Conservation (phyloP, 1,139 yeast genomes). For the Taphrina deformans region DNA sequence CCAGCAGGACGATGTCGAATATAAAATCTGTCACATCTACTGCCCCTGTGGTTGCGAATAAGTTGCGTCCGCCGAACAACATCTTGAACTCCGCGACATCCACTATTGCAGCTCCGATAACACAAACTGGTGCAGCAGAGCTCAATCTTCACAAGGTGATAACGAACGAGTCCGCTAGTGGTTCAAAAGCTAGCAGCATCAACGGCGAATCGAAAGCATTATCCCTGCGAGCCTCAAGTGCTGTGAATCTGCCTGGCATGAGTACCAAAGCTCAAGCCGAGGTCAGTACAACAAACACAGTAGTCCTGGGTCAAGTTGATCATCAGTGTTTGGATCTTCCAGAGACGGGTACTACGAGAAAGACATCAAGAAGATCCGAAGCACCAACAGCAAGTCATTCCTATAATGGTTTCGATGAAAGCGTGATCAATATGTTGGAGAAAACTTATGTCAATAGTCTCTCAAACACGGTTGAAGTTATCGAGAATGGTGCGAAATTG, state of each 20-base stretch:
- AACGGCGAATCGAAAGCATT: background rate
- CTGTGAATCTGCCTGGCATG: conserved; percentile 22
- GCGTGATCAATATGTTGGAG: conserved; percentile 58
- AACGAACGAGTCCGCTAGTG: background rate
- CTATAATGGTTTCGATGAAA: conserved; percentile 67
- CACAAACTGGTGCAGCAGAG: no score
- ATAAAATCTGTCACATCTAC: background rate
- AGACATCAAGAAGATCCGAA: background rate
- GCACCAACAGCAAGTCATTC: conserved; percentile 44
- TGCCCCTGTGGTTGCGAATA: background rate
- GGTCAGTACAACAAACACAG: conserved; percentile 17
- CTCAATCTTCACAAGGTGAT: background rate
- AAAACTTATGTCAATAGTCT: conserved; percentile 59
- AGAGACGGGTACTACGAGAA: background rate
- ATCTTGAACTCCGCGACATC: background rate
- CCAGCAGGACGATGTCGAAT: background rate
- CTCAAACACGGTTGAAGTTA: conserved; percentile 36
- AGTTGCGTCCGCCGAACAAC: background rate
- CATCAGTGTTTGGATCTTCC: conserved; percentile 1
- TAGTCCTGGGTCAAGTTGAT: conserved; percentile 18
- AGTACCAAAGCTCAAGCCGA: conserved; percentile 20
- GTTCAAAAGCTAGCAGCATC: conserved; percentile 19
- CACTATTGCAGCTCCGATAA: background rate
- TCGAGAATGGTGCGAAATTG: conserved; percentile 36
- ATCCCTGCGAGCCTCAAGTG: background rate